Conservation (phyloP, 352 stramenopile genomes). For the Globisporangium lucens region DNA sequence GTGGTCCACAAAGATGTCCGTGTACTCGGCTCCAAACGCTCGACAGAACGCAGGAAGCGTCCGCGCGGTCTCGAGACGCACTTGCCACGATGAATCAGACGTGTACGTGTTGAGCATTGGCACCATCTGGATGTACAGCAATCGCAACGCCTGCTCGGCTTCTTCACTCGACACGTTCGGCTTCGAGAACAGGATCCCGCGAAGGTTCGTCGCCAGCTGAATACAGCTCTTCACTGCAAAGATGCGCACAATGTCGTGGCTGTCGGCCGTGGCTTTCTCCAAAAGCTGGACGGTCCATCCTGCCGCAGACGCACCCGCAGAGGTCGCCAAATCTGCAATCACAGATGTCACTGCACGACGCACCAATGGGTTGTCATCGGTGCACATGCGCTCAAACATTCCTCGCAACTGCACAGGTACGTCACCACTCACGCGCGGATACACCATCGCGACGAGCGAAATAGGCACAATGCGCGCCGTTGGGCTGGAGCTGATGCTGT, state of each 20-base stretch:
- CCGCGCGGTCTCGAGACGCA: constrained; percentile 71
- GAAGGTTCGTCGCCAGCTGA: constrained; percentile 58
- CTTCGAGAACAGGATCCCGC: constrained; percentile 33
- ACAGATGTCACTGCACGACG: constrained; percentile 79
- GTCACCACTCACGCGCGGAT: constrained; percentile 65
- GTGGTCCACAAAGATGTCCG: constrained; percentile 85
- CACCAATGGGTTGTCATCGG: constrained; percentile 83
- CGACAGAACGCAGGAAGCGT: constrained; percentile 74
- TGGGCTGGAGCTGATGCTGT: constrained; percentile 81
- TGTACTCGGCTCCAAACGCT: constrained; percentile 77
- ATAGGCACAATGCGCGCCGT: constrained; percentile 83
- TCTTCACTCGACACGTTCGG: constrained; percentile 33
- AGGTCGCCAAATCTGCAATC: constrained; percentile 69
- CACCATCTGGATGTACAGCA: constrained; percentile 81
- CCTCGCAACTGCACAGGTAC: constrained; percentile 76
- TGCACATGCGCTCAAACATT: constrained; percentile 87
- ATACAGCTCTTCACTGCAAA: constrained; percentile 86
- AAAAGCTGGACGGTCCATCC: constrained; percentile 74
- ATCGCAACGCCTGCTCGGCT: constrained; percentile 43
- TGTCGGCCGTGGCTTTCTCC: constrained; percentile 80
- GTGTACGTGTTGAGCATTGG: constrained; percentile 88
- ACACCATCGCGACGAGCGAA: constrained; percentile 73
- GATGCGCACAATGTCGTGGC: constrained; percentile 85
- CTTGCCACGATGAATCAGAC: constrained; percentile 86
- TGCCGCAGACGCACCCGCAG: constrained; percentile 45